Percentiles rank a stretch among this genome's conserved stretches.
phyloP scores from a whole-genome alignment of 108 stramenopile genomes.

The Cyclostephanos tholiformis region DNA sequence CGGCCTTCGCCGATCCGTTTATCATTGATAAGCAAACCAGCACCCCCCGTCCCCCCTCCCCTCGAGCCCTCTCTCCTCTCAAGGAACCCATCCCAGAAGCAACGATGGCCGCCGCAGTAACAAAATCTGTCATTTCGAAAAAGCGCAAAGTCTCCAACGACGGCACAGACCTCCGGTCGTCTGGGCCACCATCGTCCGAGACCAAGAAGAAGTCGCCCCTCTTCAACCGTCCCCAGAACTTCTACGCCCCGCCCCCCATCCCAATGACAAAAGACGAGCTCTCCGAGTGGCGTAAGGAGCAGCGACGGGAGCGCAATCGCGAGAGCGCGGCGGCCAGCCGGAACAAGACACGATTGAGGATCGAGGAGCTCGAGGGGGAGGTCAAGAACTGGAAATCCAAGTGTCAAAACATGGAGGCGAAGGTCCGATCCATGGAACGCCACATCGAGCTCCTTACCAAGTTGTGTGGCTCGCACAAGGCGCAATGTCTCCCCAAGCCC shows the following conservation, averaged over 20 bases:
- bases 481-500: neutral
- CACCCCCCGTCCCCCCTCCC: too few relatives aligned
- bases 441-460: slow-evolving; percentile 35
- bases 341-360: slow-evolving; percentile 60
- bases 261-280: slow-evolving; percentile 69
- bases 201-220: slow-evolving; percentile 35
- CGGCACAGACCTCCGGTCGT: neutral
- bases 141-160: slow-evolving; percentile 27
- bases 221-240: slow-evolving; percentile 32
- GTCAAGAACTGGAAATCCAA: slow-evolving; percentile 50
- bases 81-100: neutral
- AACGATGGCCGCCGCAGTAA: slow-evolving; percentile 17
- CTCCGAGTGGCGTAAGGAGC: slow-evolving; percentile 77
- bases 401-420: slow-evolving; percentile 44
- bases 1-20: neutral
- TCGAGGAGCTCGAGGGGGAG: slow-evolving; percentile 69
- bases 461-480: slow-evolving; percentile 3
- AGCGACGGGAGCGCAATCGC: slow-evolving; percentile 77
- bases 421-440: slow-evolving; percentile 34
- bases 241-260: slow-evolving; percentile 32
- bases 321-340: slow-evolving; percentile 74
- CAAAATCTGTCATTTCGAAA: slow-evolving; percentile 15
- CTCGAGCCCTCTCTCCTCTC: neutral
- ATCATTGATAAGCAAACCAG: neutral
- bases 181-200: neutral